Percentiles rank a stretch among this genome's conserved stretches.
Evolutionary conservation across 169 alveolate species (phyloP).

Genomic region (Plasmodium gonderi): DNA sequence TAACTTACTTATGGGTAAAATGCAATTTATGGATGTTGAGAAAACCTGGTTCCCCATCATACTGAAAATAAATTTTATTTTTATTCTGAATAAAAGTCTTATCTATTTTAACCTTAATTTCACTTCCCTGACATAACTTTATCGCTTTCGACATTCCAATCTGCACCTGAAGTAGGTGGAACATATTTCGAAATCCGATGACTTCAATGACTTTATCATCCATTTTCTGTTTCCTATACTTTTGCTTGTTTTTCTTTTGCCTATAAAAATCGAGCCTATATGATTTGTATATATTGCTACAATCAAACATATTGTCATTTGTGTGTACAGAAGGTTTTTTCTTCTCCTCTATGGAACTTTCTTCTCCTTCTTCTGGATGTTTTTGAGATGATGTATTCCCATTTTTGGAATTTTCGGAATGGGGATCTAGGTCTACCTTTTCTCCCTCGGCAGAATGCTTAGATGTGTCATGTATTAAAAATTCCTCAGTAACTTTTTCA

Average conservation of each 20-base stretch:
- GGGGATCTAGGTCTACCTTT: neutral
- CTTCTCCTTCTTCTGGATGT: no score
- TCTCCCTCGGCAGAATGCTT: neutral
- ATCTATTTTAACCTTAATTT: conserved; percentile 31
- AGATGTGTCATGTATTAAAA: neutral
- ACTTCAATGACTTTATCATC: conserved; percentile 85
- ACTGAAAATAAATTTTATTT: conserved; percentile 55
- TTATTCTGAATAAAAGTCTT: conserved; percentile 32
- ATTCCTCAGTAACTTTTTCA: neutral
- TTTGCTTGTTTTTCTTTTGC: conserved; percentile 18
- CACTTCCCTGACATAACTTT: conserved; percentile 62
- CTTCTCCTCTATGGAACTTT: neutral
- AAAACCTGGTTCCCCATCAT: conserved; percentile 64
- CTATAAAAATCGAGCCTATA: conserved; percentile 39
- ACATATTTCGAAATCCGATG: conserved; percentile 81
- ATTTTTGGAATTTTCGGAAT: neutral
- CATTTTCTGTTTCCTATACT: conserved; percentile 76
- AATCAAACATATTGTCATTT: neutral
- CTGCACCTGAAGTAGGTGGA: conserved; percentile 85
- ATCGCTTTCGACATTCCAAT: conserved; percentile 51
- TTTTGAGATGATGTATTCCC: neutral
- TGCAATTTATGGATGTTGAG: conserved; percentile 58
- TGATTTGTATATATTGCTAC: conserved; percentile 54
- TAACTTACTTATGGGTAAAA: conserved; percentile 61
- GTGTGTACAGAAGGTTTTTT: neutral